A percentile compares a stretch with the other conserved stretches of the same genome.
phyloP scores from a whole-genome alignment of 805 yeast species.

The Brettanomyces nanus region DNA sequence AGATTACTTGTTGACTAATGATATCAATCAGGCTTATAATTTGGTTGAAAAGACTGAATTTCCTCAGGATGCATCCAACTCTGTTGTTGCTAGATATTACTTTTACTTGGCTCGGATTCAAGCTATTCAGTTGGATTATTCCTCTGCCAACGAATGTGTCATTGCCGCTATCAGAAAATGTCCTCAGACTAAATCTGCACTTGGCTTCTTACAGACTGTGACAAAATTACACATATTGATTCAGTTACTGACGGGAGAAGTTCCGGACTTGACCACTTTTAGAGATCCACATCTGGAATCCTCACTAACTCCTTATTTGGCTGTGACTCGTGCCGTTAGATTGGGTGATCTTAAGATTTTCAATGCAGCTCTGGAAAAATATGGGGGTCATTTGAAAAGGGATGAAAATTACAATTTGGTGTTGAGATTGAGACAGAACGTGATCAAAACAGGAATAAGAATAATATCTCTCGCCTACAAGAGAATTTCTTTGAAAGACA shows the following conservation, averaged over 20 bases:
- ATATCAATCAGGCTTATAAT: conserved; percentile 80
- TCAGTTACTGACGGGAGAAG: conserved; percentile 92
- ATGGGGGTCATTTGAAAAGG: conserved; percentile 51
- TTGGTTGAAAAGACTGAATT: conserved; percentile 83
- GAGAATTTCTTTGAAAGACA: conserved; percentile 84
- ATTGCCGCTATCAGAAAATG: conserved; percentile 95
- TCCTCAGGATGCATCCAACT: conserved; percentile 70
- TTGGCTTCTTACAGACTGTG: conserved; percentile 85
- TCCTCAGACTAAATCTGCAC: conserved; percentile 79
- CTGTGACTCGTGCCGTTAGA: conserved; percentile 85
- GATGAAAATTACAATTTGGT: conserved; percentile 84
- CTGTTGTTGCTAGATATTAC: conserved; percentile 85
- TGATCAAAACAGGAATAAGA: conserved; percentile 94
- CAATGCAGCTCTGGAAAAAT: conserved; percentile 57
- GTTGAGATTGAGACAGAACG: conserved; percentile 87
- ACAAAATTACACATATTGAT: conserved; percentile 81
- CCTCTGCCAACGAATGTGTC: conserved; percentile 81
- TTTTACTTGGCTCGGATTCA: conserved; percentile 86
- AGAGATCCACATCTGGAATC: conserved; percentile 51
- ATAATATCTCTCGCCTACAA: conserved; percentile 87
- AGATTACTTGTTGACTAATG: conserved; percentile 68
- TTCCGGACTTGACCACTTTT: conserved; percentile 83
- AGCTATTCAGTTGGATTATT: conserved; percentile 88
- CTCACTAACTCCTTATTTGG: conserved; percentile 72
- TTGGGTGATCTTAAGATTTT: conserved; percentile 82